A percentile compares a stretch with the other conserved stretches of the same genome.
phyloP scores from a whole-genome alignment of 192 early-diverging fungal genomes.

The Podila minutissima region DNA sequence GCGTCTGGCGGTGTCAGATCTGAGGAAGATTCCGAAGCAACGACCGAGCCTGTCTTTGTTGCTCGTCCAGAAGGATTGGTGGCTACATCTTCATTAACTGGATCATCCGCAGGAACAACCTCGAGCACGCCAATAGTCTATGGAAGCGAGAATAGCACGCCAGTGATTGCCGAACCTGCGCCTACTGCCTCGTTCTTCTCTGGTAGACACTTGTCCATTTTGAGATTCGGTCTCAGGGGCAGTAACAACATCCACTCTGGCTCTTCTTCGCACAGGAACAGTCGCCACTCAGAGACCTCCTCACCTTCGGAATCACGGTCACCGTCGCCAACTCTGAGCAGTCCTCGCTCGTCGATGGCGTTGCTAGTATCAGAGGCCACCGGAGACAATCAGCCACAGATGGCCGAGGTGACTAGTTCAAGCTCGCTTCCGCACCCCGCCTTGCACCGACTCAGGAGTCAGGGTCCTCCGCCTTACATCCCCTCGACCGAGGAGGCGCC shows the following conservation, averaged over 20 bases:
- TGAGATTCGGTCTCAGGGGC: conserved; percentile 16
- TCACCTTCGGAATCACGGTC: too few relatives aligned
- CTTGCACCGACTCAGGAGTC: conserved; percentile 8
- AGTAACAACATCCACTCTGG: conserved; percentile 4
- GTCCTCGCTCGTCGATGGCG: not conserved
- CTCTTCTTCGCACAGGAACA: not conserved
- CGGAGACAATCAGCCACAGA: not conserved
- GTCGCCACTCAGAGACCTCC: too few relatives aligned
- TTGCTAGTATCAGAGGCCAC: too few relatives aligned
- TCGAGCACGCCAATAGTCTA: not conserved
- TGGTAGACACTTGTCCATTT: conserved; percentile 22
- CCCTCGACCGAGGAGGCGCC: conserved; percentile 2
- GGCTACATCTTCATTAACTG: not conserved
- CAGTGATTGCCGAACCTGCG: not conserved
- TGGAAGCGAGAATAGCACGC: not conserved
- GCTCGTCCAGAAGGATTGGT: too few relatives aligned
- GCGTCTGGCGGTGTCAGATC: too few relatives aligned
- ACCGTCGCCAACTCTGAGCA: not conserved
- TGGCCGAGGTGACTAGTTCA: not conserved
- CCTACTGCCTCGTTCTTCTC: conserved; percentile 8
- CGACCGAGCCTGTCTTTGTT: too few relatives aligned
- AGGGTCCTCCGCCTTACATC: conserved; percentile 16
- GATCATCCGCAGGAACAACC: not conserved
- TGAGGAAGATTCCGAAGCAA: too few relatives aligned
- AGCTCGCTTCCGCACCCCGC: not conserved